Percentiles rank a stretch among this genome's conserved stretches.
Evolutionary conservation across 345 rosid species (phyloP).

Genomic region (Aquilaria malaccensis): DNA sequence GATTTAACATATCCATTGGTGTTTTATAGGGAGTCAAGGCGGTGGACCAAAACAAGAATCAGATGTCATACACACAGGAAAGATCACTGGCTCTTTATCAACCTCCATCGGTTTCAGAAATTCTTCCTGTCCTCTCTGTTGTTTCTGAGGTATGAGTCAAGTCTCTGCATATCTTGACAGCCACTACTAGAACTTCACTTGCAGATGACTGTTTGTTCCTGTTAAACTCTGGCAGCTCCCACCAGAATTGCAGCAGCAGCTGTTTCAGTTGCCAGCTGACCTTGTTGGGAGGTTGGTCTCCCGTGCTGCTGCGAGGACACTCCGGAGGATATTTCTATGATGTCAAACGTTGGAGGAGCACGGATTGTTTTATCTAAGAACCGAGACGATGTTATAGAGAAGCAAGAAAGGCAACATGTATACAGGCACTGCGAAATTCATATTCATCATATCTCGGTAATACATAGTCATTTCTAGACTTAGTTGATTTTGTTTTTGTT

Average conservation of each 20-base stretch:
- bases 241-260: constrained; percentile 64
- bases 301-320: constrained; percentile 69
- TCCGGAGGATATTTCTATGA: constrained; percentile 62
- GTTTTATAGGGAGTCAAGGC: constrained; percentile 38
- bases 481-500: no score
- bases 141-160: constrained; percentile 54
- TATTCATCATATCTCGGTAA: no score
- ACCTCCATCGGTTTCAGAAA: constrained; percentile 52
- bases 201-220: background rate
- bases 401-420: no score
- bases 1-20: constrained; percentile 2
- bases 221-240: constrained; percentile 47
- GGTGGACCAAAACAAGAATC: constrained; percentile 21
- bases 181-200: background rate
- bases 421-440: no score
- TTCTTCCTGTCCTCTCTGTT: constrained; percentile 59
- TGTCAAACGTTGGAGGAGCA: background rate
- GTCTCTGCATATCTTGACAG: background rate
- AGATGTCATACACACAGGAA: constrained; percentile 25
- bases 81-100: constrained; percentile 32
- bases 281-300: constrained; percentile 64
- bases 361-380: no score
- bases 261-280: constrained; percentile 71
- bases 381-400: no score
- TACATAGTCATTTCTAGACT: no score